Evolutionary conservation across 108 stramenopile species (phyloP).

Genomic region (Skeletonema costatum): DNA sequence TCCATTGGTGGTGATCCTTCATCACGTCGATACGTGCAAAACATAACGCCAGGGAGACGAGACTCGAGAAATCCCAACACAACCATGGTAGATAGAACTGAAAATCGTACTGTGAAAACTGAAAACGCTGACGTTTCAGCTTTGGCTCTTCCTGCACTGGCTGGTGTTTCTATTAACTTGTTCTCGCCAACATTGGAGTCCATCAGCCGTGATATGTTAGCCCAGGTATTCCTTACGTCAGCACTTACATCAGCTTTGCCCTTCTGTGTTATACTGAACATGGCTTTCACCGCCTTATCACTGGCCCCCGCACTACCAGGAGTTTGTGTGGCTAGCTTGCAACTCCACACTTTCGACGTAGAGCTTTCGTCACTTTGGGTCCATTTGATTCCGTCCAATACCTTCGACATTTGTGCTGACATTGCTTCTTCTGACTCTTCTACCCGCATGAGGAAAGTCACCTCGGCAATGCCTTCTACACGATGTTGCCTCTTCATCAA

Average conservation of each 20-base stretch:
- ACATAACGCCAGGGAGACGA: slow-evolving; percentile 74
- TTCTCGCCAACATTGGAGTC: slow-evolving; percentile 66
- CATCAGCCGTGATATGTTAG: slow-evolving; percentile 59
- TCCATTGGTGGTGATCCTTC: slow-evolving; percentile 78
- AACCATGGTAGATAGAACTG: slow-evolving; percentile 74
- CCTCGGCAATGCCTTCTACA: slow-evolving; percentile 67
- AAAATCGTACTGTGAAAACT: slow-evolving; percentile 70
- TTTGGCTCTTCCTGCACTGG: slow-evolving; percentile 16
- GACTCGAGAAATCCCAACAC: slow-evolving; percentile 83
- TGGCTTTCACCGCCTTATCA: slow-evolving; percentile 45
- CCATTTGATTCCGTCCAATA: slow-evolving; percentile 69
- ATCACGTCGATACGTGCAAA: slow-evolving; percentile 71
- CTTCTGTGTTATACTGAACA: slow-evolving; percentile 61
- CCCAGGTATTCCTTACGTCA: slow-evolving; percentile 55
- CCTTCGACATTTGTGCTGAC: slow-evolving; percentile 60
- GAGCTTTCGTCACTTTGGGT: slow-evolving; percentile 32
- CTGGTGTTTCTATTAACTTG: slow-evolving; percentile 35
- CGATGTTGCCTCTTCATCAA: slow-evolving; percentile 51
- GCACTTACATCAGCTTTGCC: slow-evolving; percentile 56
- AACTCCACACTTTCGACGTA: slow-evolving; percentile 65
- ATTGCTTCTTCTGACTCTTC: slow-evolving; percentile 70
- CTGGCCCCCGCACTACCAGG: slow-evolving; percentile 13
- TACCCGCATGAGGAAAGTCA: slow-evolving; percentile 74
- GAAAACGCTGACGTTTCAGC: slow-evolving; percentile 53
- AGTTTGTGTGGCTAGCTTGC: slow-evolving; percentile 55